Conservation (phyloP, 2,329 filamentous ascomycete species). For the Fusarium kyushuense region DNA sequence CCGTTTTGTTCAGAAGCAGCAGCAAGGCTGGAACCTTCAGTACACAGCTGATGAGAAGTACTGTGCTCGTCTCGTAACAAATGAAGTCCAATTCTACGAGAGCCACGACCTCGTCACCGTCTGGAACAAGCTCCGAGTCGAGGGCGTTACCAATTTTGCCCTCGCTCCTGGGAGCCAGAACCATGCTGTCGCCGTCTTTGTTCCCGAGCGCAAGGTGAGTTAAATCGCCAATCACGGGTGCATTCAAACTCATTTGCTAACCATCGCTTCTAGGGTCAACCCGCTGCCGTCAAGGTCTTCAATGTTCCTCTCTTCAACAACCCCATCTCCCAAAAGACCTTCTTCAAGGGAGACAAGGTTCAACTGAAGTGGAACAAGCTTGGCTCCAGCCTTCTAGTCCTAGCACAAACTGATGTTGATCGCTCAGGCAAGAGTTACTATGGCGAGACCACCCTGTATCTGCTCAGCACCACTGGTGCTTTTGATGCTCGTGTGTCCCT, state of each 20-base stretch:
- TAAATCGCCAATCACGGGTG: not conserved
- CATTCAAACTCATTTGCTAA: constrained; percentile 22
- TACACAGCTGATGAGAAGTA: constrained; percentile 94
- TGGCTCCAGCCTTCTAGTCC: constrained; percentile 90
- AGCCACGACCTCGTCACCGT: constrained; percentile 86
- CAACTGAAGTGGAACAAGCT: constrained; percentile 97
- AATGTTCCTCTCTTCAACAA: constrained; percentile 87
- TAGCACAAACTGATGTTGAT: constrained; percentile 98
- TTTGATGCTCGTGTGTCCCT: constrained; percentile 93
- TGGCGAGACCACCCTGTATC: constrained; percentile 95
- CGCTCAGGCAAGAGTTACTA: constrained; percentile 99
- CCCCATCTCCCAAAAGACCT: constrained; percentile 95
- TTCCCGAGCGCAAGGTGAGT: constrained; percentile 90
- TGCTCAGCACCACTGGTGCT: constrained; percentile 89
- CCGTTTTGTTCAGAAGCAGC: constrained; percentile 93
- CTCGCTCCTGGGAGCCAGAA: constrained; percentile 85
- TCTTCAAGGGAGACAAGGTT: constrained; percentile 99
- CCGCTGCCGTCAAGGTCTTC: constrained; percentile 93
- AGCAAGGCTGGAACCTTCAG: constrained; percentile 96
- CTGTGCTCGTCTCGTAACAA: constrained; percentile 93
- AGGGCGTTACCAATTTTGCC: constrained; percentile 90
- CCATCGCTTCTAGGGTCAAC: constrained; percentile 75
- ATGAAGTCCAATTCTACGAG: constrained; percentile 97
- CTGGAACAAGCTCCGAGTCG: constrained; percentile 95
- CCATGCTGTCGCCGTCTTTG: constrained; percentile 92